These are phyloP conservation scores for Phalaenopsis hybrid DNA, from an alignment of 116 monocot genomes.

Conservation along the genomic window DNA sequence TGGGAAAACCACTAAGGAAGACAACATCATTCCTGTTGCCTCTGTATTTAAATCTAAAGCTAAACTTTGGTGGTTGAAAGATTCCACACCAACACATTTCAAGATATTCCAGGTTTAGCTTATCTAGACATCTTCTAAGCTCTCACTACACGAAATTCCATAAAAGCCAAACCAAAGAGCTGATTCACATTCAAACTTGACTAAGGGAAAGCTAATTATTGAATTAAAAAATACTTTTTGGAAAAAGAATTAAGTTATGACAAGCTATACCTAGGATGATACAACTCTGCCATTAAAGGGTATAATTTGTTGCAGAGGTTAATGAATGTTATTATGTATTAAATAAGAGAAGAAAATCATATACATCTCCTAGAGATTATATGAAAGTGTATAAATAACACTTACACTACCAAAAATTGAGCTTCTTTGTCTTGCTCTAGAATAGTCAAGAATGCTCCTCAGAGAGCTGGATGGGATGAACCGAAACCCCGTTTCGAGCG, in stretches of 20 bases:
- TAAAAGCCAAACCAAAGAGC: no score
- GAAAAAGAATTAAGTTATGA: background rate
- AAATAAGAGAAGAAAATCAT: background rate
- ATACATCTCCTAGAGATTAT: background rate
- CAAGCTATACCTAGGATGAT: background rate
- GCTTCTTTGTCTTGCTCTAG: background rate
- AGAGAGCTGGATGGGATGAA: conserved; percentile 29
- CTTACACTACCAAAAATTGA: background rate
- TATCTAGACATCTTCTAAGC: no score
- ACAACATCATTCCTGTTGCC: no score
- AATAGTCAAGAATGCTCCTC: background rate
- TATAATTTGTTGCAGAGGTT: background rate
- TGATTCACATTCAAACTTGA: no score
- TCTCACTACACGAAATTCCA: no score
- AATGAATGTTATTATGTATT: background rate
- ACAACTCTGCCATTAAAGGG: background rate
- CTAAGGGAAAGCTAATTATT: no score
- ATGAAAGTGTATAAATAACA: background rate
- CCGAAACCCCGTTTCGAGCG: conserved; percentile 58
- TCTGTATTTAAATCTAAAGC: no score
- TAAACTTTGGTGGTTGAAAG: no score
- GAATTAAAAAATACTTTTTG: background rate
- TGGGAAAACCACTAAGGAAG: no score
- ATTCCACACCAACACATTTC: no score
- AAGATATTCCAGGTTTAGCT: no score